A percentile compares a stretch with the other conserved stretches of the same genome.
Conservation (phyloP, 345 rosid species). For the thale cress (Arabidopsis thaliana) region TAIR10.1 NC_003074.8:5148501-5149000, state of each 20-base stretch:
- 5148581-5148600: not conserved
- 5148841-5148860: conserved; percentile 6
- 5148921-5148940: conserved; percentile 36
- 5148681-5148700: conserved; percentile 7
- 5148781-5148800: not conserved
- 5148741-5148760: conserved; percentile 23
- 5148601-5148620: not conserved
- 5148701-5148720: conserved; percentile 17
- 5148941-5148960: conserved; percentile 34
- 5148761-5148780: conserved; percentile 29
- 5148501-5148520: conserved; percentile 46
- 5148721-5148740: not conserved
- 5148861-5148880: conserved; percentile 29
- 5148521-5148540: conserved; percentile 44
- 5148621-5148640: conserved; percentile 13
- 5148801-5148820: conserved; percentile 6
- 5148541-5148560: not conserved
- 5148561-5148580: conserved; percentile 36
- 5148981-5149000: conserved; percentile 6
- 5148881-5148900: conserved; percentile 5
- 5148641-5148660: conserved; percentile 10
- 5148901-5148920: conserved; percentile 42
- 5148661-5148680: conserved; percentile 33
- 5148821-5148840: conserved; percentile 13
- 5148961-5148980: conserved; percentile 36